Base-by-base conservation (phyloP, 768 basidiomycete genomes). In the Naematelia encephala region DNA sequence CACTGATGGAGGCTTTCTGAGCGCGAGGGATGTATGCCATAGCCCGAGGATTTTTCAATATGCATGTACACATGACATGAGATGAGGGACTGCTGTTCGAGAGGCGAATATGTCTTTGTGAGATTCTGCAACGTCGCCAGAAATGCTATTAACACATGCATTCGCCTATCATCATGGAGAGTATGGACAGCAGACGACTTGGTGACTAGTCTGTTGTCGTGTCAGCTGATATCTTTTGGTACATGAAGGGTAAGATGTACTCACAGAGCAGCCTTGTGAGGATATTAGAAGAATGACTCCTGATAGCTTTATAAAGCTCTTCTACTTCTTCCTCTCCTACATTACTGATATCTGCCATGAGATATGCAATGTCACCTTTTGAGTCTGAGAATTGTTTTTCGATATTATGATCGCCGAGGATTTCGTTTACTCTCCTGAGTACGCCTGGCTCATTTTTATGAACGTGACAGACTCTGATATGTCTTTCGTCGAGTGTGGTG, bases 381-480 rank as follows among this genome's bases (percentile, higher is more conserved):
- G 74, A 74, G 74, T 99, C 96, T n/a, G 94, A 92, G 79, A 87
- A 97, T 79, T 98, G 96, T 81, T 98, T 98, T 80, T 94, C 92
- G 75, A 99, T 93, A 78, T 99, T 98, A 83, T 93, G 91, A 39
- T 90, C 87, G 50, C 89, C 88, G 43, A 99, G 80, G 27, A 89
- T 87, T 67, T 93, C 89, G 83, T 99, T 99, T 82, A 99, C 89
- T 72, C 86, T 85, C 70, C 85, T 87, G 73, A 99, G 86, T 49
- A 97, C 96, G 65, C 76, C 76, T 3, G 77, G 78, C 55, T 79
- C 79, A 80, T 99, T 99, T 78, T 82, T 86, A 83, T 99, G 96
- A 50, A 96, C 88, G 78, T 97, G 86, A 80, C 96, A 98, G 29
- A 99, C 82, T 62, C 96, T 88, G 64, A 97, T 84, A 72, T 88